Evolutionary conservation across 176 grass and related monocot species (phyloP), one percentile per base, ranked within the genome.

Genomic region (Thinopyrum elongatum): DNA sequence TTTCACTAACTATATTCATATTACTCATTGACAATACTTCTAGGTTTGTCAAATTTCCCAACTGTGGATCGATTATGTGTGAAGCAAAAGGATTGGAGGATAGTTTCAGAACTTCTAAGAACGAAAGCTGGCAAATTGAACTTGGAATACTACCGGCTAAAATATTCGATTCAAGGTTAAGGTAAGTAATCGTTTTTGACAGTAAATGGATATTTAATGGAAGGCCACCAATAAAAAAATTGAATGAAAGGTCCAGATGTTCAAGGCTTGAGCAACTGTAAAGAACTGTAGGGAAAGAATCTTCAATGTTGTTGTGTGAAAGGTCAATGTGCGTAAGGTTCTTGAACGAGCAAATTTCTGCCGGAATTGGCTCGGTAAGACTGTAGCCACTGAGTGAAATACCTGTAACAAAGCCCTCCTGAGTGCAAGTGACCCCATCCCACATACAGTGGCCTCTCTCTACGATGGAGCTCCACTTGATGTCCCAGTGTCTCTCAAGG

Each of bases 1-100:
- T 86, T 65, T 86, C 82, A 65, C 87, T 85, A 35, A 83, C 16
- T 35, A 82, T 58, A 5, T 0, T 70, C 27, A 76, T 82, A 5
- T 22, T 13, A 19, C 65, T 70, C 87, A 90, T 87, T 58, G 55
- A 89, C 9, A 90, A 83, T 3, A 2, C 46, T 57, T 67, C 34
- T 7, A 90, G 78, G 21, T 71, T 94, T 13, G 17, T 85, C 21
- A 94, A 26, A 36, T 85, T 85, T 49, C 87, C 87, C 2, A 92
- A 77, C 21, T 90, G 87, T 8, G 4, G 36, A 33, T 86, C 78
- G 14, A 92, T 86, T 3, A 1, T 66, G 13, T 26, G 29, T 1
- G 77, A 35, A 77, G 13, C 10, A 77, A 95, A 91, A 25, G 51
- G 28, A 84, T 92, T 92, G 58, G 21, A 53, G 3, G 64, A 55